Base-by-base conservation (phyloP, 768 basidiomycete species). In the Naganishia friedmannii region DNA sequence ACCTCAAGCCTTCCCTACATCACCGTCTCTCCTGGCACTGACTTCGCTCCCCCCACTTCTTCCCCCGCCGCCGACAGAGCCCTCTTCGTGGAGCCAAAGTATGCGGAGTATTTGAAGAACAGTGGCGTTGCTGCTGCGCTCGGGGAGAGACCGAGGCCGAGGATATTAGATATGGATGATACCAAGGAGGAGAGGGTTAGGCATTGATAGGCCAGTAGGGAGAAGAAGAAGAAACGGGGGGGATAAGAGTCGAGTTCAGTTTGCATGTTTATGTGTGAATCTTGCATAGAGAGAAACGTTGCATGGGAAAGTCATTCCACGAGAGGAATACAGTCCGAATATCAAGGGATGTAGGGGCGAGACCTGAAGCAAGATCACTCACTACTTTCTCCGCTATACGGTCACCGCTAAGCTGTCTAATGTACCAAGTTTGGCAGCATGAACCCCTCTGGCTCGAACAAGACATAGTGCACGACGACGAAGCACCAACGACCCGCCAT, bases 1-100 rank as follows among this genome's bases (percentile, higher is more conserved):
- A 1, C 12, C 31, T 54, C 12, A 21, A 10, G 7, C 60, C 4
- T 31, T n/a, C 46, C 45, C 66, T 34, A 68, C 70, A 39, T 10
- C 26, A 15, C 26, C 58, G 55, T 48, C 17, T 21, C 65, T 73
- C 60, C 28, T 37, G 4, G 34, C 34, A 37, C 42, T 42, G 15
- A 42, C 42, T 13, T 10, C 7, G 15, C 42, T 42, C 42, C 2
- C 31, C 53, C 21, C 37, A 31, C 5, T 42, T 1, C 19, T 53
- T 37, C n/a, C n/a, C 51, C 56, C 53, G 31, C 4, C 46, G 28
- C 39, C 4, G 32, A 8, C 76, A 92, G 91, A 0, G 90, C 87
- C 0, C 84, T 89, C 45, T 96, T 95, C 76, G 87, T 97, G 17
- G 92, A 97, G 75, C 94, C 94, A 0, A 88, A 87, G 69, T 93